A percentile compares a stretch with the other conserved stretches of the same genome.
phyloP scores from a whole-genome alignment of 805 yeast species.

The Myxozyma kluyveri region DNA sequence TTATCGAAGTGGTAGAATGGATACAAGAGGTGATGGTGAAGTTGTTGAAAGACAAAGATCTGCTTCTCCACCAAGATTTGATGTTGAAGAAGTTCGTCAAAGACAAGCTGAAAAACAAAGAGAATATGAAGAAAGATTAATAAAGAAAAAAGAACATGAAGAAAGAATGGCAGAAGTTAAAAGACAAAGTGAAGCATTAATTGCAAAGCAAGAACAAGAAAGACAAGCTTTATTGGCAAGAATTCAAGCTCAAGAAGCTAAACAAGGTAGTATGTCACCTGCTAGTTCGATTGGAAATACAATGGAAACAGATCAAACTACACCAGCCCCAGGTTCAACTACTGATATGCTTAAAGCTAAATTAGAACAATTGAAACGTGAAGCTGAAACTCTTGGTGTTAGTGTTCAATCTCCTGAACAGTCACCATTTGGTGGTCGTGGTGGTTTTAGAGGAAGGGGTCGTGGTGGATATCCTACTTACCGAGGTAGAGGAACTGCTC shows the following conservation, averaged over 20 bases:
- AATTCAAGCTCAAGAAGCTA: slow-evolving; percentile 30
- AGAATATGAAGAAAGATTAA: slow-evolving; percentile 43
- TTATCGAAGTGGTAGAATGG: not conserved
- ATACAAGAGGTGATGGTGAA: slow-evolving; percentile 3
- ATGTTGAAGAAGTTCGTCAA: slow-evolving; percentile 42
- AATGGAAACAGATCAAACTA: slow-evolving; percentile 6
- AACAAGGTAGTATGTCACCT: slow-evolving; percentile 3
- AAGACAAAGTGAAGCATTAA: slow-evolving; percentile 39
- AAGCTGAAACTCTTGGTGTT: slow-evolving; percentile 38
- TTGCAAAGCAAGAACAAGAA: slow-evolving; percentile 40
- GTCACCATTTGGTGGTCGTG: slow-evolving; percentile 19
- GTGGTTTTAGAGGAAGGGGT: slow-evolving; percentile 30
- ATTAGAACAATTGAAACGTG: slow-evolving; percentile 38
- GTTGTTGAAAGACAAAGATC: slow-evolving; percentile 9
- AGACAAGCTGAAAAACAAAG: slow-evolving; percentile 44
- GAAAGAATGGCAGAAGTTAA: slow-evolving; percentile 39
- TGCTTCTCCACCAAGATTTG: slow-evolving; percentile 36
- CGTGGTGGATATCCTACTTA: slow-evolving; percentile 27
- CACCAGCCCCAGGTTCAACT: not conserved
- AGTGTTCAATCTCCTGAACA: slow-evolving; percentile 19
- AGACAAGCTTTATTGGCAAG: slow-evolving; percentile 25
- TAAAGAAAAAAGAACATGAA: slow-evolving; percentile 39
- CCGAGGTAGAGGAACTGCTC: slow-evolving; percentile 33
- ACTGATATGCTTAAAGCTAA: slow-evolving; percentile 38
- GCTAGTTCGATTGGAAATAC: not conserved